Base-by-base conservation (phyloP, 371 early-diverging fungal genomes). In the Syncephalastrum sp. region DNA sequence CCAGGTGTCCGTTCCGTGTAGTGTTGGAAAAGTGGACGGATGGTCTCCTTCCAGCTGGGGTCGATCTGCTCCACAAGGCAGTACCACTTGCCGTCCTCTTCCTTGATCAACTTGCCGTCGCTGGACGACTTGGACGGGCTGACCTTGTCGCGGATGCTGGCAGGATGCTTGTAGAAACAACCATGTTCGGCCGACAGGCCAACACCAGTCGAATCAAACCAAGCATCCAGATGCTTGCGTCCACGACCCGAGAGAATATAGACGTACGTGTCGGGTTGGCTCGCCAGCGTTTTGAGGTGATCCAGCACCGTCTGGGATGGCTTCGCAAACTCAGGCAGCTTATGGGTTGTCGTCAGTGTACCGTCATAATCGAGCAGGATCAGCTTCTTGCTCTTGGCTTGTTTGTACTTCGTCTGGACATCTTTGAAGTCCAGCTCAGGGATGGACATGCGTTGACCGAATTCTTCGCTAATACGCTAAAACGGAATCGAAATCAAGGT, bases 161-260 rank as follows among this genome's bases (percentile, higher is more conserved):
- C 74, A 21, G 97, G 97, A 62, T 98, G 98, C 58, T 89, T 84
- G 79, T 90, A 94, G 78, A 97, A 98, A 60, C 96, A 93, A 17
- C 99, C 99, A 61, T 97, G 96, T 74, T 97, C 98, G 16, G 97
- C 95, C 17, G 88, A 87, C 23, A 98, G 79, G 13, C 98, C 99
- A 3, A 96, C 85, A 50, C 87, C 90, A 4, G 90, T 83, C 14
- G 83, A 84, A 23, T 81, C 84, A 67, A 98, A 96, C 97, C 97
- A 97, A 10, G 73, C 57, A 60, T 91, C 93, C 64, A 98, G 79
- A 60, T 93, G 91, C 17, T 81, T 77, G 25, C 94, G 84, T 49
- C 82, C 85, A 43, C 94, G 90, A 15, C 94, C 98, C 24, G 95
- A 94, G 1, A 96, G 79, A 46, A 98, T 92, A 60, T 96, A 98